phyloP scores from a whole-genome alignment of 1,284 basidiomycete species.

The Sphagnurus paluster region DNA sequence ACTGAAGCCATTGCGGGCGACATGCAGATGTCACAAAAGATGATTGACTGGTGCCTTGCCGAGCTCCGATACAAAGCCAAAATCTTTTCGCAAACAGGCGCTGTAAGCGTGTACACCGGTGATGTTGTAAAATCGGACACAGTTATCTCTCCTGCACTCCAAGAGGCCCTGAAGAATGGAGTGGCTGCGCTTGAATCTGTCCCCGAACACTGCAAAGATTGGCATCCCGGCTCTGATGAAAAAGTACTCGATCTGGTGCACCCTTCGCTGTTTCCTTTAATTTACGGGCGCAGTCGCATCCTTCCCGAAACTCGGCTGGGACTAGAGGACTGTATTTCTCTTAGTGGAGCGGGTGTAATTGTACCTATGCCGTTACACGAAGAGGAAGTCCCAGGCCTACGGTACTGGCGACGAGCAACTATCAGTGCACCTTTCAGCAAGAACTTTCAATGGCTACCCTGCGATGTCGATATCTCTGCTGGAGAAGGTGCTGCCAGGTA shows the following conservation, averaged over 20 bases:
- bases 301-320: conserved; percentile 13
- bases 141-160: conserved; percentile 19
- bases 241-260: conserved; percentile 46
- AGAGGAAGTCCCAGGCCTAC: not conserved
- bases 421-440: conserved; percentile 20
- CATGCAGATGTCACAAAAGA: conserved; percentile 18
- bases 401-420: not conserved
- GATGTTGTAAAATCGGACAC: conserved; percentile 31
- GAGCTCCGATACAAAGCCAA: conserved; percentile 23
- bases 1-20: conserved; percentile 1
- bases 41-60: conserved; percentile 24
- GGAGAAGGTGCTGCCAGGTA: conserved; percentile 10
- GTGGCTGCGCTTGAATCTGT: conserved; percentile 35
- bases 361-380: conserved; percentile 11
- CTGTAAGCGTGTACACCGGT: conserved; percentile 21
- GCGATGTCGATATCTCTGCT: conserved; percentile 23
- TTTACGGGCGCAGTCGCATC: conserved; percentile 31
- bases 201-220: conserved; percentile 38
- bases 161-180: conserved; percentile 18
- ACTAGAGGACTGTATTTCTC: conserved; percentile 21
- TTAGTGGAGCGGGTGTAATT: conserved; percentile 22
- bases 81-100: conserved; percentile 13
- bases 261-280: conserved; percentile 41
- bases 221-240: conserved; percentile 43
- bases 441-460: conserved; percentile 38